phyloP scores from a whole-genome alignment of 768 basidiomycete species.

The Rhizopogon sp. region DNA sequence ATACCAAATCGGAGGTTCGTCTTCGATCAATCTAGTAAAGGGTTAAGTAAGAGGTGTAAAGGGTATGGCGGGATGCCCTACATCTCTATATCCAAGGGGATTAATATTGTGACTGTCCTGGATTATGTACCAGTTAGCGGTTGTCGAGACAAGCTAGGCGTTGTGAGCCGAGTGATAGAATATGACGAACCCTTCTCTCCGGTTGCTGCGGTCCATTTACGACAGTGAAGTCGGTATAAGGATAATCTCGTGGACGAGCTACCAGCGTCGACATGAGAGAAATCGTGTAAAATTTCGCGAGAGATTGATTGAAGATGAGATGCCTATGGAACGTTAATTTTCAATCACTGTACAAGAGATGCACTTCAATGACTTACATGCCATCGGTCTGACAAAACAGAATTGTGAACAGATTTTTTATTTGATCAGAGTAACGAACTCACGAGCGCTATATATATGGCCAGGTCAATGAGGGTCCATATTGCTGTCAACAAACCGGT shows the following conservation, averaged over 20 bases:
- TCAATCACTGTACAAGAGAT: background rate
- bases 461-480: slow-evolving; percentile 28
- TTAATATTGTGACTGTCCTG: slow-evolving; percentile 7
- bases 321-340: slow-evolving; percentile 11
- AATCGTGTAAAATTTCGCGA: slow-evolving; percentile 32
- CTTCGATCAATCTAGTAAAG: slow-evolving; percentile 4
- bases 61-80: background rate
- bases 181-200: slow-evolving; percentile 14
- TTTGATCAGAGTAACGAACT: background rate
- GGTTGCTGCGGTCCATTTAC: slow-evolving; percentile 19
- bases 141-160: background rate
- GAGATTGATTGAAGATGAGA: slow-evolving; percentile 25
- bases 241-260: slow-evolving; percentile 18
- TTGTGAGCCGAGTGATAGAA: background rate
- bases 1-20: slow-evolving; percentile 14
- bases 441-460: slow-evolving; percentile 21
- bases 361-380: slow-evolving; percentile 6
- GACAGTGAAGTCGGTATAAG: slow-evolving; percentile 16
- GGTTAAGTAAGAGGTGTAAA: background rate
- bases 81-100: slow-evolving; percentile 10
- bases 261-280: slow-evolving; percentile 30
- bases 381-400: slow-evolving; percentile 16
- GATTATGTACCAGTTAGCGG: slow-evolving; percentile 7
- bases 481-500: slow-evolving; percentile 35
- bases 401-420: slow-evolving; percentile 1